Evolutionary conservation across 352 stramenopile genomes (phyloP).

Genomic region (Globisporangium acanthophoron): DNA sequence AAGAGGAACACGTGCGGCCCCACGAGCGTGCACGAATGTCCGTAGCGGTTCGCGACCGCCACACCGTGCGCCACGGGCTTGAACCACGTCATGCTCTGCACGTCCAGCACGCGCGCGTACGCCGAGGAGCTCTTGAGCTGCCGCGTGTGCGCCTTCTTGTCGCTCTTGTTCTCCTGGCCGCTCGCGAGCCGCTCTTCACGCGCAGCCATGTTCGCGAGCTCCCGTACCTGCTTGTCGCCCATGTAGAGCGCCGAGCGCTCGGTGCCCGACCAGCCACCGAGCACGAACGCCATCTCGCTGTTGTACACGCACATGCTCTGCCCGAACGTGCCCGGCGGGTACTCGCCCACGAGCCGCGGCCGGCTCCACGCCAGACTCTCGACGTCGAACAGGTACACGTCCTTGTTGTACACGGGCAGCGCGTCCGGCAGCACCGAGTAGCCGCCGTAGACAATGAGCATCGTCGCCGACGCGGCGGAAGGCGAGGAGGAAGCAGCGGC

Average conservation of each 20-base stretch:
- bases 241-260: slow-evolving; percentile 73
- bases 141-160: slow-evolving; percentile 28
- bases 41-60: slow-evolving; percentile 58
- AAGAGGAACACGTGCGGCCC: slow-evolving; percentile 72
- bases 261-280: slow-evolving; percentile 74
- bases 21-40: slow-evolving; percentile 57
- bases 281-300: slow-evolving; percentile 45
- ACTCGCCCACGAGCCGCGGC: slow-evolving; percentile 62
- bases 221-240: slow-evolving; percentile 63
- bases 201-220: slow-evolving; percentile 44
- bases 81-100: slow-evolving; percentile 64
- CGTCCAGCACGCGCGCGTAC: slow-evolving; percentile 54
- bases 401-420: slow-evolving; percentile 70
- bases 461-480: slow-evolving; percentile 9
- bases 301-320: slow-evolving; percentile 42
- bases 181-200: slow-evolving; percentile 52
- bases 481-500: slow-evolving; percentile 19
- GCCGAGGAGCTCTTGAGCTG: slow-evolving; percentile 39
- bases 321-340: slow-evolving; percentile 57
- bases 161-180: slow-evolving; percentile 26
- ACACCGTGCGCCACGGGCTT: slow-evolving; percentile 31
- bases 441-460: slow-evolving; percentile 76
- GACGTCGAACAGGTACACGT: slow-evolving; percentile 64
- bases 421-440: slow-evolving; percentile 45
- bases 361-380: slow-evolving; percentile 55